Conservation (phyloP, 202 grass and related monocot genomes). For the Sporobolus alterniflorus region DNA sequence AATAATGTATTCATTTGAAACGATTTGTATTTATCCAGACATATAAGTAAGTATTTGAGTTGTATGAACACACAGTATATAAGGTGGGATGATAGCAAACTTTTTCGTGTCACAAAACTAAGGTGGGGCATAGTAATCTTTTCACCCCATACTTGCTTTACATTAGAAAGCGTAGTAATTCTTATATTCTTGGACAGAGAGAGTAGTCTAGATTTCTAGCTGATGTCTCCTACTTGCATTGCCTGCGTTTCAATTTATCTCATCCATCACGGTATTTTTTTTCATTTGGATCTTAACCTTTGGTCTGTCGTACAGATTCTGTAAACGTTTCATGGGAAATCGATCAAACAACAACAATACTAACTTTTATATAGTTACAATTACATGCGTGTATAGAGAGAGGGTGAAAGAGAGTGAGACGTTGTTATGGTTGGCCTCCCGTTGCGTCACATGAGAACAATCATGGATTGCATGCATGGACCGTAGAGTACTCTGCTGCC, state of each 20-base stretch:
- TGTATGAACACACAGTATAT: no score
- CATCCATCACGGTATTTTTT: background rate
- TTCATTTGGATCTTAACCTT: slow-evolving; percentile 2
- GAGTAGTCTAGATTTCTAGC: background rate
- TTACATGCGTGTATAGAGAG: background rate
- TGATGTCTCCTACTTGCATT: background rate
- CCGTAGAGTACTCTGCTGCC: background rate
- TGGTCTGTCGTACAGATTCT: background rate
- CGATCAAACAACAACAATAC: background rate
- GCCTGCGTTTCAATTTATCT: background rate
- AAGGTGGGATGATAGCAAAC: no score
- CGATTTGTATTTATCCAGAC: no score
- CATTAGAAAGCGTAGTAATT: no score
- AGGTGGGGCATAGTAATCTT: no score
- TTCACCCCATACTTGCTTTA: no score
- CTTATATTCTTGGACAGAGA: no score
- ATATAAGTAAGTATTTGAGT: no score
- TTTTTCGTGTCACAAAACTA: no score
- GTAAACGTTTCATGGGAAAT: slow-evolving; percentile 28
- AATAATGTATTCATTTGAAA: no score
- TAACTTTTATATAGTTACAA: slow-evolving; percentile 31
- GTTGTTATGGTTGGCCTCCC: slow-evolving; percentile 46
- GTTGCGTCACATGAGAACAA: slow-evolving; percentile 75
- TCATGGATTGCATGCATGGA: slow-evolving; percentile 47
- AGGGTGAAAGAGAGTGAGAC: background rate